Conservation (phyloP, 176 grass and related monocot genomes). For the Tillandsia fasciculata region DNA sequence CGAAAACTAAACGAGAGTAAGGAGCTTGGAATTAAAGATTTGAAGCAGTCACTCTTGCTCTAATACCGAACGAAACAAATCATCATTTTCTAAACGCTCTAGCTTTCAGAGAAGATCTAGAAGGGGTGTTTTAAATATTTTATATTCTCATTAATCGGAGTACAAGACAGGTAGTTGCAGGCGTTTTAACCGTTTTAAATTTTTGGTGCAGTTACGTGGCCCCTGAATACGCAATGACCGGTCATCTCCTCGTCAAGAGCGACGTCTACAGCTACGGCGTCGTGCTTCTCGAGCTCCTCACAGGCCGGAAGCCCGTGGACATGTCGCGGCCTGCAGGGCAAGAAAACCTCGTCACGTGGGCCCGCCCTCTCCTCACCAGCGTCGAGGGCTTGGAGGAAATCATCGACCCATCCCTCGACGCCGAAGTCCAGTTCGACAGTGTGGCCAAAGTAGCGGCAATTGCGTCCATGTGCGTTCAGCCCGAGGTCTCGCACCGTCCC, state of each 20-base stretch:
- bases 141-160: no score
- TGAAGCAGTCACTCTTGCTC: no score
- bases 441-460: slow-evolving; percentile 84
- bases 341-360: slow-evolving; percentile 94
- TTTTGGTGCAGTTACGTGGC: slow-evolving; percentile 54
- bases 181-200: background rate
- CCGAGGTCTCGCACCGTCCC: slow-evolving; percentile 87
- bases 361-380: slow-evolving; percentile 79
- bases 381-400: slow-evolving; percentile 49
- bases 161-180: no score
- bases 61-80: no score
- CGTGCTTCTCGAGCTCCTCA: slow-evolving; percentile 92
- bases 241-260: slow-evolving; percentile 94
- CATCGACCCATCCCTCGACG: slow-evolving; percentile 57
- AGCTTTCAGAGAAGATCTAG: no score
- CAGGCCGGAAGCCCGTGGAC: slow-evolving; percentile 89
- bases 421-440: slow-evolving; percentile 47
- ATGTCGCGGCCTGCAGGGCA: slow-evolving; percentile 66
- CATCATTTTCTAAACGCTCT: no score
- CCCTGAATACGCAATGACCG: slow-evolving; percentile 96
- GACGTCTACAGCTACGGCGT: slow-evolving; percentile 98
- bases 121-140: no score
- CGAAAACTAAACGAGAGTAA: no score
- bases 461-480: slow-evolving; percentile 92
- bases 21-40: no score